phyloP scores from a whole-genome alignment of 768 basidiomycete species.

The Termitomyces bulborhizus region DNA sequence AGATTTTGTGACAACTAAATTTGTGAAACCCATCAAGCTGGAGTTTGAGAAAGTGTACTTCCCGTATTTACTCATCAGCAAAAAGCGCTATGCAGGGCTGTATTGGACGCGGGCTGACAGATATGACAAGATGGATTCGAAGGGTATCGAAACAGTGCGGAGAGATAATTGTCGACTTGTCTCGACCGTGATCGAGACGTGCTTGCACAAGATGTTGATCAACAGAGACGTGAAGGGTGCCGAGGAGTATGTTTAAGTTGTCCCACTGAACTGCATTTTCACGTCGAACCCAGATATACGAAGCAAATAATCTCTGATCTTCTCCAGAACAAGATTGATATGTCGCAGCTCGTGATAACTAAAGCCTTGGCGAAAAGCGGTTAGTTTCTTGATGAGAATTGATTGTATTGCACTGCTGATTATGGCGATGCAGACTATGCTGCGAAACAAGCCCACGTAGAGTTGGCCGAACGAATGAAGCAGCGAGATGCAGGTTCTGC shows the following conservation, averaged over 20 bases:
- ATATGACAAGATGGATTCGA: constrained; percentile 99
- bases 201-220: constrained; percentile 96
- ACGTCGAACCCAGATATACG: constrained; percentile 57
- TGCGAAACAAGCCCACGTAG: constrained; percentile 94
- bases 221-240: constrained; percentile 92
- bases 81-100: constrained; percentile 96
- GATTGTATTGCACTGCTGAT: neutral
- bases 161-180: constrained; percentile 98
- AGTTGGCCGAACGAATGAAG: constrained; percentile 93
- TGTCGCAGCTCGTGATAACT: constrained; percentile 99
- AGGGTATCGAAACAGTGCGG: constrained; percentile 99
- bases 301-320: constrained; percentile 93
- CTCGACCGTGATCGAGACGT: constrained; percentile 96
- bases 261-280: neutral
- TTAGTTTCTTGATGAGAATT: constrained; percentile 21
- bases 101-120: constrained; percentile 97
- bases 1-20: constrained; percentile 82
- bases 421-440: constrained; percentile 60
- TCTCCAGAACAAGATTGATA: constrained; percentile 94
- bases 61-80: constrained; percentile 95
- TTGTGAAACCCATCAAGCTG: constrained; percentile 93
- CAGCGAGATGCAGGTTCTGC: constrained; percentile 97
- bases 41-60: constrained; percentile 99
- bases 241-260: constrained; percentile 57
- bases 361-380: constrained; percentile 91